Evolutionary conservation across 768 basidiomycete genomes (phyloP), one percentile per base, ranked within the genome.

Genomic region (Pseudohyphozyma bogoriensis): DNA sequence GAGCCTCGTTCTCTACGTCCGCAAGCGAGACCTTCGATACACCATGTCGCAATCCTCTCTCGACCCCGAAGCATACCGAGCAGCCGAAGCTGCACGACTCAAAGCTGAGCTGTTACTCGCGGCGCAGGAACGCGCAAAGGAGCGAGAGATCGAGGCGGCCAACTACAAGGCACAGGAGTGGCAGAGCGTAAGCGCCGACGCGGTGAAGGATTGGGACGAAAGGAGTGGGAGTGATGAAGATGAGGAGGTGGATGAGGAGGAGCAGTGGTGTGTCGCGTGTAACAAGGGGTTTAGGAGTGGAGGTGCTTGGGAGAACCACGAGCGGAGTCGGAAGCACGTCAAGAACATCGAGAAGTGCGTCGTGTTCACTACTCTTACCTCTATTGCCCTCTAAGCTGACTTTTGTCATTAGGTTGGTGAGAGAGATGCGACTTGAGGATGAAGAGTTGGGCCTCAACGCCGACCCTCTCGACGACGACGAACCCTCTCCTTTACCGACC

Each of bases 231-330:
- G 62, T 12, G 68, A 62, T 12, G 69, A 60, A 10, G 72, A 68
- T 32, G 71, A 67, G 15, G 71, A 72, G 37, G 69, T 67, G 37
- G 68, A 70, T 1, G 71, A 67, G 7, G 86, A 89, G 68, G 86
- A 87, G 70, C 90, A 86, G 84, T 91, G 93, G 72, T 99, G 95
- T 69, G 85, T 96, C n/a, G 92, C 84, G 11, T 99, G 95, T 69
- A 78, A 81, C 32, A 96, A 95, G 76, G 79, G 80, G 1, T 97
- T 96, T 72, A 77, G 85, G 69, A 90, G 85, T 65, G 91, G 96
- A 68, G 87, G 89, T 0, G 88, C 90, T 7, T 99, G 92, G 92
- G 79, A 84, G 67, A 96, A 90, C 72, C 95, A 97, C 65, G 95
- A 97, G 73, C 79, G 91, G 65, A 95, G 91, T 73, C 86, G 86